phyloP scores from a whole-genome alignment of 2,329 filamentous ascomycete species.

The Cladosporium sp. region DNA sequence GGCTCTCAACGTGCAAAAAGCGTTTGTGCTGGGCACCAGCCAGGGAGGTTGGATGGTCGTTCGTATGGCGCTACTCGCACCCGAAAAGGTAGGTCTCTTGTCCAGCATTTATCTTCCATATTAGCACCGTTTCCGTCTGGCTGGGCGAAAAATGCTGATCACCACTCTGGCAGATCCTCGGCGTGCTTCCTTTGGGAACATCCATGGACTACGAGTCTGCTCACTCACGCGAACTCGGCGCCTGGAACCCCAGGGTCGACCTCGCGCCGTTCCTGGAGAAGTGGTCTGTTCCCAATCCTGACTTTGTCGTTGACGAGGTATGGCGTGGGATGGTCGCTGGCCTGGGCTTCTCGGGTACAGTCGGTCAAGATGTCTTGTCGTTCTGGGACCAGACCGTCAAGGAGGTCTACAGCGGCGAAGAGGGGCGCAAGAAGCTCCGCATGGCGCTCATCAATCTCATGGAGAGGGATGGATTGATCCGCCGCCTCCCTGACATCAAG shows the following conservation, averaged over 20 bases:
- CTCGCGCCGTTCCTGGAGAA: constrained; percentile 31
- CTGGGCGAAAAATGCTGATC: not conserved
- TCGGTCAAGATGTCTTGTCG: constrained; percentile 36
- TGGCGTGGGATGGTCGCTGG: constrained; percentile 24
- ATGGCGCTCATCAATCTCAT: constrained; percentile 51
- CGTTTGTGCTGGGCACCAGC: constrained; percentile 51
- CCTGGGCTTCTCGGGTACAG: constrained; percentile 43
- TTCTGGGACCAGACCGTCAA: constrained; percentile 47
- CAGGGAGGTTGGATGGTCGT: constrained; percentile 55
- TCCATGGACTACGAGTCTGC: constrained; percentile 52
- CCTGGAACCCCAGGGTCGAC: constrained; percentile 46
- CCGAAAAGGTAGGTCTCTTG: constrained; percentile 39
- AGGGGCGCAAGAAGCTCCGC: constrained; percentile 46
- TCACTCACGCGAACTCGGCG: constrained; percentile 44
- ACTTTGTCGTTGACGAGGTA: constrained; percentile 44
- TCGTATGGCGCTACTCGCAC: constrained; percentile 51
- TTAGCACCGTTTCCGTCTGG: not conserved
- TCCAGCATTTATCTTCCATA: not conserved
- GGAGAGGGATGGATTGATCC: constrained; percentile 49
- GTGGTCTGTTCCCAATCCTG: constrained; percentile 43
- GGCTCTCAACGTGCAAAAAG: constrained; percentile 42
- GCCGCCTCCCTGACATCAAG: constrained; percentile 45
- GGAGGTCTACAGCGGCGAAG: constrained; percentile 49
- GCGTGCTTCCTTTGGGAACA: constrained; percentile 53
- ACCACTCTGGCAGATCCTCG: constrained; percentile 42